Evolutionary conservation across 768 basidiomycete species (phyloP), one percentile per base, ranked within the genome.

Genomic region (Amanita muscaria): DNA sequence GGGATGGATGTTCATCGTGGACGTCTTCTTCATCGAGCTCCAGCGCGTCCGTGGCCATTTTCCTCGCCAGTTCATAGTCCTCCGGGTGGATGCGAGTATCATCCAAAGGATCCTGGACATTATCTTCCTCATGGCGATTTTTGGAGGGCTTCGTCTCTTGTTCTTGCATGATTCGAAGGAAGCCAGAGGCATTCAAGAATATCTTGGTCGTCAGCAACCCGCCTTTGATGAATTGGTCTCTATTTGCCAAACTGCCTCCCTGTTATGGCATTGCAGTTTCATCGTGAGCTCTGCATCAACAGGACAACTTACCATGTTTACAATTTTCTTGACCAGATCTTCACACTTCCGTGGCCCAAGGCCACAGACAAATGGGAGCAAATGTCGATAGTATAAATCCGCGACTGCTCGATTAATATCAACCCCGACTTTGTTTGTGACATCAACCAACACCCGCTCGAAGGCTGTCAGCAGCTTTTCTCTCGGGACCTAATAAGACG

Each of bases 1-100:
- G 80, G 1, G 96, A 98, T 21, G 92, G 88, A 59, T 94, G 88
- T 55, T 87, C 80, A 51, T 89, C 88, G 45, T 88, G 87, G 25
- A 91, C 74, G 64, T 99, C 96, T 61, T 98, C 96, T 56, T 94
- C 92, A 52, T 99, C 96, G n/a, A 90, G 74, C 57, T 97, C 96
- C 11, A 98, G 74, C 4, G 94, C 91, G 62, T 97, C 92, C 15
- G 89, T 88, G 29, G 94, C 94, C 92, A 99, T 96, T 69, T 98
- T 97, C 27, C 90, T 82, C 3, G 96, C 94, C 30, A 98, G 73
- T 52, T 97, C 93, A 58, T 98, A 99, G 64, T 99, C 96, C 59
- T 94, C 89, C 5, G 90, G 90, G 57, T 99, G 96, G 42, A 99
- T 89, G 15, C 96, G 87, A 29, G 93, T 98, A 56, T 82, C 81